These are phyloP conservation scores for Magnolia officinalis DNA, from an alignment of 164 flowering plant species.

Conservation along the genomic window DNA sequence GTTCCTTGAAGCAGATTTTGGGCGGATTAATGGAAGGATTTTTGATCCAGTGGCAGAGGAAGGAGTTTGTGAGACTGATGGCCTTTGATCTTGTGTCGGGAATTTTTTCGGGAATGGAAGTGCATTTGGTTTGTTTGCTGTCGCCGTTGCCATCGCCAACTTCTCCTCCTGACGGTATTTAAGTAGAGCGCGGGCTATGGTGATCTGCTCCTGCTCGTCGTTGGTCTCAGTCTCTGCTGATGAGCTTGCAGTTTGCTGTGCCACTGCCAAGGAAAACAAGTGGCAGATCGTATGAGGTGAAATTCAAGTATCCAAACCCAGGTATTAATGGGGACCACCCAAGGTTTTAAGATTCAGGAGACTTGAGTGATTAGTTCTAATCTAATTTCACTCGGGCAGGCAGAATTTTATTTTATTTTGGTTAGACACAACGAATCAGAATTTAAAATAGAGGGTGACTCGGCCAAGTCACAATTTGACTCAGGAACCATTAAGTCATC, in stretches of 20 bases:
- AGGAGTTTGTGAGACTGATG: slow-evolving; percentile 58
- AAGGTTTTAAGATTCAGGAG: too few relatives aligned
- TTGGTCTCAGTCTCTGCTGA: slow-evolving; percentile 63
- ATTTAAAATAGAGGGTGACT: too few relatives aligned
- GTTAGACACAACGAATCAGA: too few relatives aligned
- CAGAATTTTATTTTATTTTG: too few relatives aligned
- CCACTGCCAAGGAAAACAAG: slow-evolving; percentile 45
- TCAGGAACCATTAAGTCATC: too few relatives aligned
- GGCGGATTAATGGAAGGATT: slow-evolving; percentile 80
- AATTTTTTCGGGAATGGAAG: slow-evolving; percentile 56
- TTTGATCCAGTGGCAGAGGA: slow-evolving; percentile 62
- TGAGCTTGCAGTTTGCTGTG: slow-evolving; percentile 59
- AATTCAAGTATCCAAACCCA: too few relatives aligned
- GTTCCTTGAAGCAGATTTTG: slow-evolving; percentile 40
- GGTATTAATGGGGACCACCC: too few relatives aligned
- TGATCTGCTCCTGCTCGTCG: slow-evolving; percentile 88
- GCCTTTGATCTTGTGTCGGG: slow-evolving; percentile 43
- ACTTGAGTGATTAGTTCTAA: too few relatives aligned
- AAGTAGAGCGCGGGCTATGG: slow-evolving; percentile 78
- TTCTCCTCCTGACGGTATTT: slow-evolving; percentile 72
- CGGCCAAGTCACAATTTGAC: too few relatives aligned
- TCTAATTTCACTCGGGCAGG: too few relatives aligned
- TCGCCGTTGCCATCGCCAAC: slow-evolving; percentile 37
- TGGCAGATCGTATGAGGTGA: neutral
- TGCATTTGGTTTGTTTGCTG: slow-evolving; percentile 29